Evolutionary conservation across 2,329 filamentous ascomycete genomes (phyloP), one percentile per base, ranked within the genome.

Genomic region (Juglanconis oblonga): DNA sequence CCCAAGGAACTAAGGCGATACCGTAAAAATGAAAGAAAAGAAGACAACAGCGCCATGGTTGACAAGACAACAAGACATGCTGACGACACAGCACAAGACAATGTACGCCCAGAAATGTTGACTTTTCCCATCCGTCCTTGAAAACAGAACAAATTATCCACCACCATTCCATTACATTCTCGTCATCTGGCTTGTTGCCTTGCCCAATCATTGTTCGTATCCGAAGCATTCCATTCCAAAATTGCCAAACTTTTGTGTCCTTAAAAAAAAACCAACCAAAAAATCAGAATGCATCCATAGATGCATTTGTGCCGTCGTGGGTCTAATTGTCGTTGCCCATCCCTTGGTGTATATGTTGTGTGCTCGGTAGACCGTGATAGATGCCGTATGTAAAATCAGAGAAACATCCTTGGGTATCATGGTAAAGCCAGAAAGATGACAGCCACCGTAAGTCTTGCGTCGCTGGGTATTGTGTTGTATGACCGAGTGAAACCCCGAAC

Each of bases 401-500:
- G 44, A 44, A 61, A 55, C 40, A 58, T 62, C 54, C 61, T 55
- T 45, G 61, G 61, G 61, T 63, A 63, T 63, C 61, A 61, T 58
- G 60, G 61, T 52, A 63, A 61, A 57, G 47, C 54, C 58, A 61
- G 55, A 58, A 63, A 63, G 48, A 61, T 61, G 58, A 61, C 58
- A 61, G 38, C 61, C 58, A 49, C 54, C 54, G 45, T 42, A 58
- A 61, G 61, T 57, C 61, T 55, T 36, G 61, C 57, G 61, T 52
- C 61, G 57, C 60, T 61, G 50, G 58, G 40, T 52, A 57, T 55
- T 58, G 57, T 48, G 24, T 61, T 57, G 32, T 49, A 55, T 55
- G 54, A 61, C 55, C n/a, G 36, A 33, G 47, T 29, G 47, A 44
- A 56, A 56, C 55, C 55, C 47, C 29, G 38, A 55, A 36, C 61